Conservation (phyloP, 805 yeast genomes). For the Wickerhamomyces chambardii region DNA sequence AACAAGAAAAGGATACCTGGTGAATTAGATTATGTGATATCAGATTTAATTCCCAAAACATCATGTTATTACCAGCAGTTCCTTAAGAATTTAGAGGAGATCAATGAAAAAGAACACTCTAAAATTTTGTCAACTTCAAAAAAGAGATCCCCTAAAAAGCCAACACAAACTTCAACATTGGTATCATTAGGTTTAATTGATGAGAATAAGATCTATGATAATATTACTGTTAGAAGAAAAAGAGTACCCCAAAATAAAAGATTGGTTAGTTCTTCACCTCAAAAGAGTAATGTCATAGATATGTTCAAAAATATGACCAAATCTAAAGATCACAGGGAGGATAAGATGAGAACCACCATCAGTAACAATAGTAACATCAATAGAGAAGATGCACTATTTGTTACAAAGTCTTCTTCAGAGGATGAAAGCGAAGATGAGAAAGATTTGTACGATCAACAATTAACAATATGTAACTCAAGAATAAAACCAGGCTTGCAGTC, state of each 20-base stretch:
- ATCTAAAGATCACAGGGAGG: no score
- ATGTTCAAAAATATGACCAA: no score
- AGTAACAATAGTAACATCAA: no score
- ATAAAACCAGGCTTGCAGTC: no score
- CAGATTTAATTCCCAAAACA: background rate
- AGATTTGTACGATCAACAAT: background rate
- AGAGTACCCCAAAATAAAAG: no score
- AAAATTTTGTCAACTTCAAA: background rate
- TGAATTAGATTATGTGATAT: background rate
- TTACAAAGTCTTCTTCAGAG: no score
- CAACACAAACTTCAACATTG: background rate
- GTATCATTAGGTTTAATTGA: background rate
- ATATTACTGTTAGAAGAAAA: no score
- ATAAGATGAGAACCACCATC: no score
- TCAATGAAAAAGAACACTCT: background rate
- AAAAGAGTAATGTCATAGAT: no score
- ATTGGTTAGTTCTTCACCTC: background rate
- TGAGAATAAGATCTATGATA: background rate
- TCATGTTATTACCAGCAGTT: background rate
- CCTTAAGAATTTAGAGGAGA: background rate
- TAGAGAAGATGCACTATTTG: no score
- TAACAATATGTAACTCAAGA: background rate
- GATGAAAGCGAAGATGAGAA: no score
- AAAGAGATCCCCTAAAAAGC: background rate
- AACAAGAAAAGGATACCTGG: background rate